Percentiles rank a stretch among this genome's conserved stretches.
Conservation (phyloP, 108 stramenopile species). For the Skeletonema marinoi region DNA sequence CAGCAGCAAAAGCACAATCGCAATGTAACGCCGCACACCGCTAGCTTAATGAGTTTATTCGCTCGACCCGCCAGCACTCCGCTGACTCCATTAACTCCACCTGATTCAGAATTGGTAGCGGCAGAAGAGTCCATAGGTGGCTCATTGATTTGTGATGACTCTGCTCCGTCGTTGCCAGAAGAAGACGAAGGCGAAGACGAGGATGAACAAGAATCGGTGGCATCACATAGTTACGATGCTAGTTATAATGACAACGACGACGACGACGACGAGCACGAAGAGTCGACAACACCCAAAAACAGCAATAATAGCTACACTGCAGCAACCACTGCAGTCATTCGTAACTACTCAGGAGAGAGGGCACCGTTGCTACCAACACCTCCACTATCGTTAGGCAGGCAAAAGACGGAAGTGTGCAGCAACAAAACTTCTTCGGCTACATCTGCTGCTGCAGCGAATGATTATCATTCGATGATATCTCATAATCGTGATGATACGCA, state of each 20-base stretch:
- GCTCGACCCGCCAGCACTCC: constrained; percentile 20
- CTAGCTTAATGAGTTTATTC: constrained; percentile 31
- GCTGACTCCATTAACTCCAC: constrained; percentile 6
- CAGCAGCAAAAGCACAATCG: constrained; percentile 11
- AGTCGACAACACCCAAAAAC: background rate
- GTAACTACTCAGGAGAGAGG: background rate
- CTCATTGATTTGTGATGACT: background rate
- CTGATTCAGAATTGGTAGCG: background rate
- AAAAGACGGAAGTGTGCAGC: background rate
- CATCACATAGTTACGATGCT: background rate
- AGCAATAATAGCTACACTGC: background rate
- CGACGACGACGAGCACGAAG: no score
- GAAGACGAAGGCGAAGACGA: background rate
- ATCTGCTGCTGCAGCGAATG: no score
- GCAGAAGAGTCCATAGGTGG: background rate
- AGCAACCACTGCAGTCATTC: background rate
- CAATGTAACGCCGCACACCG: constrained; percentile 29
- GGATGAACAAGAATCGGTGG: background rate
- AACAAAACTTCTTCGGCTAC: background rate
- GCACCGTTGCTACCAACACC: background rate
- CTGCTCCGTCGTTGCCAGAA: background rate
- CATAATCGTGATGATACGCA: constrained; percentile 6
- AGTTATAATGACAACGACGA: background rate
- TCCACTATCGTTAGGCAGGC: background rate
- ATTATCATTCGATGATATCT: background rate